Percentiles rank a stretch among this genome's conserved stretches.
Conservation (phyloP, 768 basidiomycete species). For the Coprinellus micaceus region DNA sequence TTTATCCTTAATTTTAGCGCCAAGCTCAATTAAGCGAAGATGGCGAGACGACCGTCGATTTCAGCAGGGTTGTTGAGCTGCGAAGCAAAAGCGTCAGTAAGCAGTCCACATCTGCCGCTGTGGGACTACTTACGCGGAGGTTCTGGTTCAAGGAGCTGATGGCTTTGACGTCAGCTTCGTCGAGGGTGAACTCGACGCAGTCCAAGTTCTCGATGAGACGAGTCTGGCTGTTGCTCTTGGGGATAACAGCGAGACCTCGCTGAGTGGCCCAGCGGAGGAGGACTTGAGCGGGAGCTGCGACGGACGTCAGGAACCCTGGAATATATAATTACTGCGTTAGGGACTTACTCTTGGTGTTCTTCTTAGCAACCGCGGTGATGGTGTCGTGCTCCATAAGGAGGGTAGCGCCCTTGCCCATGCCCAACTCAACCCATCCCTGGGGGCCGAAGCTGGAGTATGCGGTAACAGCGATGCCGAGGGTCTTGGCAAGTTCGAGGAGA, state of each 20-base stretch:
- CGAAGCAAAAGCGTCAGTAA: conserved; percentile 8
- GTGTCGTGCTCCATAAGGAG: conserved; percentile 51
- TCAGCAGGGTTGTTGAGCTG: conserved; percentile 70
- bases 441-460: conserved; percentile 45
- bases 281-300: conserved; percentile 57
- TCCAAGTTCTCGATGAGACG: conserved; percentile 52
- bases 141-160: conserved; percentile 56
- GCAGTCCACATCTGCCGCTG: neutral
- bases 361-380: conserved; percentile 42
- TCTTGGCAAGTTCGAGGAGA: conserved; percentile 51
- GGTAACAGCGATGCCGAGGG: conserved; percentile 57
- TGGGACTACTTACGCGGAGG: conserved; percentile 7
- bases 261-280: conserved; percentile 79
- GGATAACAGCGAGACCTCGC: conserved; percentile 69
- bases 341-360: conserved; percentile 41
- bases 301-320: neutral
- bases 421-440: conserved; percentile 48
- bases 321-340: neutral
- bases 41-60: conserved; percentile 60
- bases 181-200: conserved; percentile 42
- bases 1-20: neutral
- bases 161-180: conserved; percentile 50
- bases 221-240: conserved; percentile 54
- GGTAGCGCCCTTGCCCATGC: conserved; percentile 47
- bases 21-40: conserved; percentile 56